These are phyloP conservation scores for Dryadomyces sulphureus DNA, from an alignment of 2,329 filamentous ascomycete species.

Conservation along the genomic window DNA sequence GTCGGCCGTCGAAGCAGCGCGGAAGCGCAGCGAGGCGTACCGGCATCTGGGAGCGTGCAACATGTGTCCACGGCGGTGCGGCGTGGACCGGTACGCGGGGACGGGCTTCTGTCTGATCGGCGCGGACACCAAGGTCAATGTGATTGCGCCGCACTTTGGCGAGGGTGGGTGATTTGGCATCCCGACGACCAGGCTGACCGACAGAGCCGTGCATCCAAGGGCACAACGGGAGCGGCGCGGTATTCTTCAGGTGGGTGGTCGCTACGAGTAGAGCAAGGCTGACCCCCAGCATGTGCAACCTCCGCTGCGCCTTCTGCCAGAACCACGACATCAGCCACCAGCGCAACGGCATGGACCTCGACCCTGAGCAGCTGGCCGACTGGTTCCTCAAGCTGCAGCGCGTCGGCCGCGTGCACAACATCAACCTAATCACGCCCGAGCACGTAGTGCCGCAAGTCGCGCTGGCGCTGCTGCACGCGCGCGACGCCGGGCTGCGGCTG, in stretches of 20 bases:
- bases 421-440: slow-evolving; percentile 77
- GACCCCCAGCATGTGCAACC: slow-evolving; percentile 34
- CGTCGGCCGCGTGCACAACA: slow-evolving; percentile 72
- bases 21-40: slow-evolving; percentile 61
- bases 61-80: slow-evolving; percentile 62
- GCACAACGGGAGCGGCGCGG: slow-evolving; percentile 62
- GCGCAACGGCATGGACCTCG: slow-evolving; percentile 66
- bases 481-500: slow-evolving; percentile 51
- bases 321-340: slow-evolving; percentile 76
- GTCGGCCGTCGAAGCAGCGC: slow-evolving; percentile 50
- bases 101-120: slow-evolving; percentile 70
- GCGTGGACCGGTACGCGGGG: slow-evolving; percentile 66
- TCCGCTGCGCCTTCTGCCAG: slow-evolving; percentile 64
- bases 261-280: neutral
- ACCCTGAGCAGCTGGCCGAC: slow-evolving; percentile 58
- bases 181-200: neutral
- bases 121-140: slow-evolving; percentile 59
- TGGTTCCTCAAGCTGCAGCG: slow-evolving; percentile 77
- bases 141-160: slow-evolving; percentile 74
- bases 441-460: slow-evolving; percentile 77
- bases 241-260: slow-evolving; percentile 60
- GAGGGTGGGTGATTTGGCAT: slow-evolving; percentile 35
- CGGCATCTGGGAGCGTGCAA: slow-evolving; percentile 68
- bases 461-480: slow-evolving; percentile 58
- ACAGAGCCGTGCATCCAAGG: slow-evolving; percentile 69